Evolutionary conservation across 129 eudicot genomes (phyloP), one percentile per base, ranked within the genome.

Genomic region (Lonicera japonica): DNA sequence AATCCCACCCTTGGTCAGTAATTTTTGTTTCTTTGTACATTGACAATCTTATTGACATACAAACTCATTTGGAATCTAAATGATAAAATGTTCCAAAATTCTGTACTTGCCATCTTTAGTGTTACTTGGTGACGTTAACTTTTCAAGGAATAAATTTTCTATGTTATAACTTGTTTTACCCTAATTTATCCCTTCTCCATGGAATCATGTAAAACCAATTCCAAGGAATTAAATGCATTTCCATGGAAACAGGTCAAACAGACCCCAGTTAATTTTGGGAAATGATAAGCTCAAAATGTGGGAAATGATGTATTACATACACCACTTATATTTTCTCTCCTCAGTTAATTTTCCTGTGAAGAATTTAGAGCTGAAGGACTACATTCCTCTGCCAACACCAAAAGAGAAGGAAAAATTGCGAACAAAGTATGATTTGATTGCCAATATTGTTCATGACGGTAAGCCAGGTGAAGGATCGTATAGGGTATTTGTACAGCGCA

Each of bases 401-500:
- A 78, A 73, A 66, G 84, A 81, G 60, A 83, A 80, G 12, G 85
- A 85, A 58, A 79, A 55, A 38, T 4, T 78, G 72, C 74, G 92
- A 5, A 70, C 96, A 5, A 94, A 94, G 73, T 94, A 85, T 68
- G 96, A 94, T 69, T 68, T 94, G 54, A 88, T 94, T 59, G 96
- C 99, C 25, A 88, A 88, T 61, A 79, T 88, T 51, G 96, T 94
- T 63, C 99, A 88, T 71, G 99, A 94, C 65, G 99, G 99, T 6
- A 94, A 88, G 74, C 99, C 96, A 22, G 96, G 95, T 13, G 95
- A 80, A 80, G 96, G 99, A 66, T 81, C 95, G 1, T 94, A 94
- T 65, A 77, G 92, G 72, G 96, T 77, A 40, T 94, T 88, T 72
- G 99, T 94, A 29, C 99, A 85, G 70, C 82, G 95, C 59, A 94